These are phyloP conservation scores for Yamadazyma nakazawae DNA, from an alignment of 805 yeast genomes.

Conservation along the genomic window DNA sequence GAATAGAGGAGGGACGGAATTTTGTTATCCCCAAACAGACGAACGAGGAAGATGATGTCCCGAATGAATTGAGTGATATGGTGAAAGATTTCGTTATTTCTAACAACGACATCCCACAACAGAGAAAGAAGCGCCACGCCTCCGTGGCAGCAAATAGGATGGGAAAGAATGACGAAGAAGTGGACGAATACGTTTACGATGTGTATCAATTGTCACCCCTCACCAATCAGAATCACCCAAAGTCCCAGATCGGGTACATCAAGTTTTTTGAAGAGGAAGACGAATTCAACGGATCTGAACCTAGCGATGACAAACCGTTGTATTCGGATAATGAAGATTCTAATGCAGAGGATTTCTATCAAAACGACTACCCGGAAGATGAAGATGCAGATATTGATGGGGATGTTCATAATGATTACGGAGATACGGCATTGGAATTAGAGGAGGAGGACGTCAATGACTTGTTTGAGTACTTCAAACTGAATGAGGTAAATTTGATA, in stretches of 20 bases:
- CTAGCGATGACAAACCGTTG: slow-evolving; percentile 35
- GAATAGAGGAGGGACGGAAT: slow-evolving; percentile 19
- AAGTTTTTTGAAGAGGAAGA: slow-evolving; percentile 55
- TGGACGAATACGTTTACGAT: slow-evolving; percentile 84
- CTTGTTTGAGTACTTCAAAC: slow-evolving; percentile 10
- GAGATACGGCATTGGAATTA: slow-evolving; percentile 13
- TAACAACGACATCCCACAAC: slow-evolving; percentile 18
- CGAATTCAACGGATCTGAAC: slow-evolving; percentile 24
- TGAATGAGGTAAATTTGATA: slow-evolving; percentile 4
- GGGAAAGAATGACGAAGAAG: not conserved
- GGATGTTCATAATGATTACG: slow-evolving; percentile 18
- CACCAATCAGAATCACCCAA: slow-evolving; percentile 47
- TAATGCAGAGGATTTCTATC: slow-evolving; percentile 87
- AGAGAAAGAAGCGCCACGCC: slow-evolving; percentile 14
- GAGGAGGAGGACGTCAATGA: slow-evolving; percentile 25
- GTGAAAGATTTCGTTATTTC: slow-evolving; percentile 52
- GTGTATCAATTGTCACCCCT: slow-evolving; percentile 53
- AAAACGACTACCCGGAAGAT: slow-evolving; percentile 93
- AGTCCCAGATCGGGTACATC: slow-evolving; percentile 51
- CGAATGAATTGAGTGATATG: slow-evolving; percentile 74
- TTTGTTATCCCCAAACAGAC: slow-evolving; percentile 36
- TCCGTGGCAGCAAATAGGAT: not conserved
- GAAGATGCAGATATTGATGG: slow-evolving; percentile 54
- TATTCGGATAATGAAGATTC: slow-evolving; percentile 77
- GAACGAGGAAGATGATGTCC: slow-evolving; percentile 37